Evolutionary conservation across 495 filamentous ascomycete species (phyloP).

Genomic region (Penicillium maclennaniae): DNA sequence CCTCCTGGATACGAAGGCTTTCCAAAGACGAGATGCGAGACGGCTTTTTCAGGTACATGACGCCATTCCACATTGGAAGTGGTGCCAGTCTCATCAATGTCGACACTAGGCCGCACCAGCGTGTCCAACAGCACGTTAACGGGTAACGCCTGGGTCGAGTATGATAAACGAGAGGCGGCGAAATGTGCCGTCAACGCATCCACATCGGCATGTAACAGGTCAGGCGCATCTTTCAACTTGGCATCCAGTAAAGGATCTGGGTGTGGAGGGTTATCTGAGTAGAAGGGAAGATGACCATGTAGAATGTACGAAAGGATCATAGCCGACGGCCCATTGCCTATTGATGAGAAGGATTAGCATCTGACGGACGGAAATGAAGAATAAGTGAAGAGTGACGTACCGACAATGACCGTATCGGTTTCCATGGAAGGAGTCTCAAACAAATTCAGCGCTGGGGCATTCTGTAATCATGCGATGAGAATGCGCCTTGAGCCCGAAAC

Average conservation of each 20-base stretch:
- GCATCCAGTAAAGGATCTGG: constrained; percentile 57
- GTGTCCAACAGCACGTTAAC: constrained; percentile 64
- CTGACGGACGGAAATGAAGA: constrained; percentile 12
- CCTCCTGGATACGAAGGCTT: constrained; percentile 52
- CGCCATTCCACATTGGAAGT: constrained; percentile 56
- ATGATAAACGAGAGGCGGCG: constrained; percentile 55
- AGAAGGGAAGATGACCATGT: constrained; percentile 61
- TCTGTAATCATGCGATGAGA: constrained; percentile 24
- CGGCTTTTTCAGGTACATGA: constrained; percentile 45
- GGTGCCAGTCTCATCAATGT: constrained; percentile 50
- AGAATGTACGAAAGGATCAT: constrained; percentile 66
- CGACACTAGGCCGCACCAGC: constrained; percentile 59
- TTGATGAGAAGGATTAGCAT: constrained; percentile 4
- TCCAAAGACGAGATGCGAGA: constrained; percentile 58
- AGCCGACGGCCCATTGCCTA: constrained; percentile 63
- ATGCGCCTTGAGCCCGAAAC: constrained; percentile 8
- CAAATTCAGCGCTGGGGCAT: constrained; percentile 34
- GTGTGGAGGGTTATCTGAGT: constrained; percentile 50
- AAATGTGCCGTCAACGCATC: constrained; percentile 57
- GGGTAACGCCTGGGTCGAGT: constrained; percentile 63
- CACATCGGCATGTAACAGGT: constrained; percentile 45
- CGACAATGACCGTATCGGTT: constrained; percentile 46
- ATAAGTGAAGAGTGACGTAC: constrained; percentile 29
- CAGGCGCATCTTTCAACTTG: constrained; percentile 45
- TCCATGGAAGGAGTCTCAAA: constrained; percentile 38